phyloP scores from a whole-genome alignment of 805 yeast species.

The Lipomyces mesembrius region DNA sequence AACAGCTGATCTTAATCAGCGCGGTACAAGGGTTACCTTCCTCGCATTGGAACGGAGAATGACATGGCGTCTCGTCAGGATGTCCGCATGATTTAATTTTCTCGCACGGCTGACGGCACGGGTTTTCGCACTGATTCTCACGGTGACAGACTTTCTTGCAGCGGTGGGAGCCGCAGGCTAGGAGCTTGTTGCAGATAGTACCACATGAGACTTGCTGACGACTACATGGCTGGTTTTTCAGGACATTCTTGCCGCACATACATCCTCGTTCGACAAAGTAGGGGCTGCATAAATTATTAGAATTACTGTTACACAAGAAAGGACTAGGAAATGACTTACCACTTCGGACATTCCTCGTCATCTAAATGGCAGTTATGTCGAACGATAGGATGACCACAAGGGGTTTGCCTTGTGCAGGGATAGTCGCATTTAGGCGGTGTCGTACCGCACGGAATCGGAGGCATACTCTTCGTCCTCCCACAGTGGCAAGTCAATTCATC shows the following conservation, averaged over 20 bases:
- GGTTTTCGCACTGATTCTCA: constrained; percentile 62
- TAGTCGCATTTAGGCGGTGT: constrained; percentile 40
- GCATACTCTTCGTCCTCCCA: constrained; percentile 42
- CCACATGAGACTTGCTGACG: constrained; percentile 73
- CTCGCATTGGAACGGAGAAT: constrained; percentile 52
- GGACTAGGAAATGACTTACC: constrained; percentile 44
- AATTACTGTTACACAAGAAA: neutral
- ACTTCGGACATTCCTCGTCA: constrained; percentile 69
- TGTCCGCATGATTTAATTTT: constrained; percentile 67
- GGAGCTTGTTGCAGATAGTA: constrained; percentile 58
- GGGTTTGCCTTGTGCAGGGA: constrained; percentile 39
- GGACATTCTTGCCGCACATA: constrained; percentile 60
- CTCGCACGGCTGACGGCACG: constrained; percentile 66
- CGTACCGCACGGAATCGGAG: constrained; percentile 46
- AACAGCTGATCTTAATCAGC: constrained; percentile 58
- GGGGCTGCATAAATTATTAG: constrained; percentile 47
- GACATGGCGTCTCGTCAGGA: constrained; percentile 66
- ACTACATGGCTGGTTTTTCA: constrained; percentile 71
- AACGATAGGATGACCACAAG: constrained; percentile 44
- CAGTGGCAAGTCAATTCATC: constrained; percentile 44
- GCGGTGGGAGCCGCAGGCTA: constrained; percentile 56
- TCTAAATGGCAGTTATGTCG: constrained; percentile 79
- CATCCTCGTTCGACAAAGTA: constrained; percentile 60
- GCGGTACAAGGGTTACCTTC: constrained; percentile 59
- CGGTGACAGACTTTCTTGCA: constrained; percentile 63